phyloP scores from a whole-genome alignment of 768 basidiomycete species.

The Gautieria morchelliformis region DNA sequence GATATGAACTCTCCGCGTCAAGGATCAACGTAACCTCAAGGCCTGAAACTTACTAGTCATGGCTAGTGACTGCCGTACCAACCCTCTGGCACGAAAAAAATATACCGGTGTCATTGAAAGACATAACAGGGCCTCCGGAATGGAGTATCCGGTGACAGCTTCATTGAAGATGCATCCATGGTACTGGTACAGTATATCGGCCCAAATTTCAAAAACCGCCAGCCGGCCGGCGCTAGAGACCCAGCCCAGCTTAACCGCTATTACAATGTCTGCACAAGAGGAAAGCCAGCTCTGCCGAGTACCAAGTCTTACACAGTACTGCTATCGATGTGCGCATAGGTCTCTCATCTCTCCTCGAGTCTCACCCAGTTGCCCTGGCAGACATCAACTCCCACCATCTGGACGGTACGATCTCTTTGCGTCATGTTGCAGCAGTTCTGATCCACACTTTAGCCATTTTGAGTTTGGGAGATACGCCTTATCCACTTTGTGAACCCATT shows the following conservation, averaged over 20 bases:
- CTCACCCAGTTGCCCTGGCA: constrained; percentile 20
- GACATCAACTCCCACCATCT: constrained; percentile 52
- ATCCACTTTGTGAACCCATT: constrained; percentile 60
- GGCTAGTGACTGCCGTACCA: too few species aligned
- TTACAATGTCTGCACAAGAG: neutral
- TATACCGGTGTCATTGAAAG: too few species aligned
- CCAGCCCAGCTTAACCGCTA: neutral
- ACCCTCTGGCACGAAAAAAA: too few species aligned
- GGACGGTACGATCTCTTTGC: constrained; percentile 38
- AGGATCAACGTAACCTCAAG: too few species aligned
- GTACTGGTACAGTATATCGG: too few species aligned
- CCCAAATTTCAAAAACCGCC: neutral
- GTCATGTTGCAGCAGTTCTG: constrained; percentile 1
- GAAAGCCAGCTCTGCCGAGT: constrained; percentile 23
- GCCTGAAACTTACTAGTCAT: too few species aligned
- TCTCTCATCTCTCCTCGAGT: constrained; percentile 3
- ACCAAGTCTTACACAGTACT: constrained; percentile 56
- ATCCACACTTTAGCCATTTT: constrained; percentile 39
- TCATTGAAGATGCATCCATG: too few species aligned
- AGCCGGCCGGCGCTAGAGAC: neutral
- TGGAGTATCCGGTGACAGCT: too few species aligned
- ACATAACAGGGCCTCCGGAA: too few species aligned
- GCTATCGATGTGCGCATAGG: constrained; percentile 54
- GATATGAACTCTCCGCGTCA: too few species aligned
- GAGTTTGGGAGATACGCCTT: constrained; percentile 49